phyloP scores from a whole-genome alignment of 495 filamentous ascomycete genomes.

The Oleoguttula mirabilis region DNA sequence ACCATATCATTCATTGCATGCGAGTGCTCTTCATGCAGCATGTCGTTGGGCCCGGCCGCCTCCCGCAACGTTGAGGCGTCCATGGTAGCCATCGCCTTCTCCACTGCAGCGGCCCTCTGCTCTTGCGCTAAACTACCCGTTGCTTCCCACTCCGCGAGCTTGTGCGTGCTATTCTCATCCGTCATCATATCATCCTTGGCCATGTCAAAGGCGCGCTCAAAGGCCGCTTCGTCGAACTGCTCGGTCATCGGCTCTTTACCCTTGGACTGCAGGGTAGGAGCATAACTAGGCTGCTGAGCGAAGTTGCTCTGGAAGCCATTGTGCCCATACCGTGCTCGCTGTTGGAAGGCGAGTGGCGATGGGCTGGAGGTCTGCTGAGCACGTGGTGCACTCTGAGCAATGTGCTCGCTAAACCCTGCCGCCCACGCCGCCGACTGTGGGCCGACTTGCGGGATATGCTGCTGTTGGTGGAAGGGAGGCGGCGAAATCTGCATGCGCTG shows the following conservation, averaged over 20 bases:
- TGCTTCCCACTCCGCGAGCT: conserved; percentile 4
- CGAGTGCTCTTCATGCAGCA: not conserved
- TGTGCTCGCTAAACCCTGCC: conserved; percentile 18
- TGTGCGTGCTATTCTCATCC: conserved; percentile 3
- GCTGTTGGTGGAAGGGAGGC: conserved; percentile 5
- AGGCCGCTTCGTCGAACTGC: conserved; percentile 49
- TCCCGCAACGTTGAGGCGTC: not conserved
- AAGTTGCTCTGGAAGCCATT: conserved; percentile 14
- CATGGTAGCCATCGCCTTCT: not conserved
- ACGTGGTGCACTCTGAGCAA: conserved; percentile 3
- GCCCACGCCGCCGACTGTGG: conserved; percentile 10
- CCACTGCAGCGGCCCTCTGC: not conserved
- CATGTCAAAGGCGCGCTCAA: conserved; percentile 48
- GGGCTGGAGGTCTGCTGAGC: conserved; percentile 2
- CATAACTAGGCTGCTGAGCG: not conserved
- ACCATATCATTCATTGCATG: not conserved
- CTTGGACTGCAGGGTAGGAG: conserved; percentile 2
- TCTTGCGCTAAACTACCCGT: not conserved
- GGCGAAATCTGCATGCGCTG: conserved; percentile 26
- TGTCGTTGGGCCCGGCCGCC: not conserved
- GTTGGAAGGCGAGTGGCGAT: conserved; percentile 20
- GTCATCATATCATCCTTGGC: conserved; percentile 13
- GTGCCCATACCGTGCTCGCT: conserved; percentile 22
- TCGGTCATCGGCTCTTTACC: conserved; percentile 14
- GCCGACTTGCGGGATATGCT: not conserved